These are phyloP conservation scores for Akanthomyces muscarius DNA, from an alignment of 2,329 filamentous ascomycete species.

Conservation along the genomic window DNA sequence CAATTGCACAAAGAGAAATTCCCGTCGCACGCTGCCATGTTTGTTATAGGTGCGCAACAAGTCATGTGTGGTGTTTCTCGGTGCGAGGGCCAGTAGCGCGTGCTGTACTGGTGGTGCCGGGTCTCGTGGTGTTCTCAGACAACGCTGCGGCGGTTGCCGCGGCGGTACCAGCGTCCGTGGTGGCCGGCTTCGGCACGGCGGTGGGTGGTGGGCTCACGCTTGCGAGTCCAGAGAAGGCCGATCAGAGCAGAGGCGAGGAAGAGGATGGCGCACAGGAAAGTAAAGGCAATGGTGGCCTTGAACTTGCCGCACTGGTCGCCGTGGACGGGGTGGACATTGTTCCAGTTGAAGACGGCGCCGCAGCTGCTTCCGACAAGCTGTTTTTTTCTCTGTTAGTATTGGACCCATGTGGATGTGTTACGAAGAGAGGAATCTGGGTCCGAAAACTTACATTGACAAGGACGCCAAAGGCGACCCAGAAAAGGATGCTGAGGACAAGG, in stretches of 20 bases:
- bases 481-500: slow-evolving; percentile 62
- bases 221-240: slow-evolving; percentile 51
- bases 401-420: neutral
- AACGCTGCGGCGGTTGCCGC: slow-evolving; percentile 41
- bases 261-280: slow-evolving; percentile 65
- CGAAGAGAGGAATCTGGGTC: too few relatives aligned
- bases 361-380: slow-evolving; percentile 46
- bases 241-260: slow-evolving; percentile 65
- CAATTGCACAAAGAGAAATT: neutral
- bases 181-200: slow-evolving; percentile 27
- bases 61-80: neutral
- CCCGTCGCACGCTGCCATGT: neutral
- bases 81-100: neutral
- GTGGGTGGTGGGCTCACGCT: slow-evolving; percentile 34
- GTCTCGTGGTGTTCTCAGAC: slow-evolving; percentile 30
- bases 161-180: slow-evolving; percentile 29
- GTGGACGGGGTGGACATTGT: slow-evolving; percentile 42
- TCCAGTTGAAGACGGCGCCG: slow-evolving; percentile 58
- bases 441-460: slow-evolving; percentile 52
- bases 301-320: slow-evolving; percentile 59
- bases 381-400: neutral
- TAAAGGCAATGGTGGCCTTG: slow-evolving; percentile 68
- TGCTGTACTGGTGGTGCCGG: neutral
- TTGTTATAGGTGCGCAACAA: neutral
- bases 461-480: slow-evolving; percentile 67